phyloP scores from a whole-genome alignment of 345 rosid genomes.

The Rhodomyrtus tomentosa region DNA sequence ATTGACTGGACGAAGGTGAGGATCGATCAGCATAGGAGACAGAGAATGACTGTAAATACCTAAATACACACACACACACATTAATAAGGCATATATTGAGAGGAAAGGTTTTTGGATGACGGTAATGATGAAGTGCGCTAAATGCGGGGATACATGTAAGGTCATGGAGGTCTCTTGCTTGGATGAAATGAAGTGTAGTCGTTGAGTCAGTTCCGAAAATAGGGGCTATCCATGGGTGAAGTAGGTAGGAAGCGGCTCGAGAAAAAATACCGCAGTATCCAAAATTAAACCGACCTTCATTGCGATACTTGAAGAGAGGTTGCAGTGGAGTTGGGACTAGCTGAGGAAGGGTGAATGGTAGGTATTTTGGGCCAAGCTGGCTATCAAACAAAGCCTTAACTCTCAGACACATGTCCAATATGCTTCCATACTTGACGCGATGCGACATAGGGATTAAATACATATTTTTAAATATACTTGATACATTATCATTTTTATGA shows the following conservation, averaged over 20 bases:
- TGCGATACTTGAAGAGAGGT: conserved; percentile 39
- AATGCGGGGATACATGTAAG: conserved; percentile 34
- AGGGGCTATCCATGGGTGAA: conserved; percentile 49
- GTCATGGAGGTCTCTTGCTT: conserved; percentile 45
- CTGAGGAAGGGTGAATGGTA: too few species aligned
- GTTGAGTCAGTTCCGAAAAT: conserved; percentile 41
- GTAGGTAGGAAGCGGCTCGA: conserved; percentile 32
- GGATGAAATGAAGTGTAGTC: conserved; percentile 40
- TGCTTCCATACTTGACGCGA: too few species aligned
- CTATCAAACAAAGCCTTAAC: conserved; percentile 23
- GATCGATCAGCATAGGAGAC: too few species aligned
- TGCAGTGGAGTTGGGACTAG: too few species aligned
- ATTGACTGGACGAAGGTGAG: too few species aligned
- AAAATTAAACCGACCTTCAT: conserved; percentile 37
- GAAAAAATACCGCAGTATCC: conserved; percentile 23
- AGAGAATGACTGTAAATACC: too few species aligned
- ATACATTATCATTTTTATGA: too few species aligned
- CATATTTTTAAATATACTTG: too few species aligned
- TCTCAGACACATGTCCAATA: background rate
- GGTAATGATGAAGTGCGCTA: conserved; percentile 32
- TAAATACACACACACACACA: too few species aligned
- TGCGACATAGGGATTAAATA: too few species aligned
- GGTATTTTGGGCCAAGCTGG: conserved; percentile 49
- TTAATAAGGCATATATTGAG: conserved; percentile 32
- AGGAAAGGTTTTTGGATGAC: conserved; percentile 33